Conservation (phyloP, 2,329 filamentous ascomycete species). For the Aspergillus neoniger region DNA sequence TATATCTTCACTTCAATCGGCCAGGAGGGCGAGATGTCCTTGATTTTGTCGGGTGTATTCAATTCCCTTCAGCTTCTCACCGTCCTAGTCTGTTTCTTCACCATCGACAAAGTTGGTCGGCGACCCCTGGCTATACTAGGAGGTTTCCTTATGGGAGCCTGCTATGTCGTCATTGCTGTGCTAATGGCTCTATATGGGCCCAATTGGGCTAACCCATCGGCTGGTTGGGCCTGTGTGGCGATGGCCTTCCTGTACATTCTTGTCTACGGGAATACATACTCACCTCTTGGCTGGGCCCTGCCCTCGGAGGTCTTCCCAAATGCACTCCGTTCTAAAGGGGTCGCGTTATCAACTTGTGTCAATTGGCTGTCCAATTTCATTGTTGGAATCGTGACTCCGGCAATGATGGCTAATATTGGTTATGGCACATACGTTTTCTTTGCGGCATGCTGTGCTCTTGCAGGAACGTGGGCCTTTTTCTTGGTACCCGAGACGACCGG, state of each 20-base stretch:
- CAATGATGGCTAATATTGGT: slow-evolving; percentile 58
- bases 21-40: slow-evolving; percentile 54
- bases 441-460: slow-evolving; percentile 51
- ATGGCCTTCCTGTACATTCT: slow-evolving; percentile 59
- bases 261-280: slow-evolving; percentile 58
- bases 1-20: slow-evolving; percentile 47
- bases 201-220: neutral
- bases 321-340: slow-evolving; percentile 38
- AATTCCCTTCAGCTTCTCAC: slow-evolving; percentile 62
- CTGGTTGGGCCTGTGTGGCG: slow-evolving; percentile 37
- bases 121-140: slow-evolving; percentile 66
- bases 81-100: slow-evolving; percentile 54
- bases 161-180: neutral
- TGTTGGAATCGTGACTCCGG: slow-evolving; percentile 61
- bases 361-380: slow-evolving; percentile 45
- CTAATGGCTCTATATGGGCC: neutral
- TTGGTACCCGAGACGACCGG: slow-evolving; percentile 59
- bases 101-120: slow-evolving; percentile 24
- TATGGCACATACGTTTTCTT: slow-evolving; percentile 59
- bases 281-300: slow-evolving; percentile 40
- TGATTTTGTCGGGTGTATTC: slow-evolving; percentile 58
- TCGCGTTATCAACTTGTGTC: slow-evolving; percentile 36
- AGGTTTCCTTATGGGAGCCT: slow-evolving; percentile 37
- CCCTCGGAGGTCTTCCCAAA: slow-evolving; percentile 40
- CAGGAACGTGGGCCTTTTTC: slow-evolving; percentile 50